A percentile compares a stretch with the other conserved stretches of the same genome.
Conservation (phyloP, 2,329 filamentous ascomycete species). For the Trichoderma koningii region DNA sequence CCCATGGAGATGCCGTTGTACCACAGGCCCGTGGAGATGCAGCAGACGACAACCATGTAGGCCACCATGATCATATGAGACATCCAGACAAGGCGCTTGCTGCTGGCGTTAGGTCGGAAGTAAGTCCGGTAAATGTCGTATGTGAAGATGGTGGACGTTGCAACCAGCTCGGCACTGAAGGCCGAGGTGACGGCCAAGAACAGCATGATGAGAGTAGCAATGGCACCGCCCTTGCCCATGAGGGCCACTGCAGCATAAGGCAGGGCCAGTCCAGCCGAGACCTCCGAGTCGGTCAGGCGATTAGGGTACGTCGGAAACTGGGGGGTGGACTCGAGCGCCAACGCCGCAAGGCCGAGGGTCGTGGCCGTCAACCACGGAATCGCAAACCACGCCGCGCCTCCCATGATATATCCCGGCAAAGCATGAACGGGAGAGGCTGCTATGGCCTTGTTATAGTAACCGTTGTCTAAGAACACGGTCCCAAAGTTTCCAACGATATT, state of each 20-base stretch:
- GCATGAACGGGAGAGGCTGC: conserved; percentile 83
- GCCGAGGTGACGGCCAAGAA: conserved; percentile 91
- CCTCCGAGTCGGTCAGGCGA: conserved; percentile 71
- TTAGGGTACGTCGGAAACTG: conserved; percentile 72
- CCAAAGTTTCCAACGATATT: conserved; percentile 82
- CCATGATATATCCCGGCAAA: conserved; percentile 84
- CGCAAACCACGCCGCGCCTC: conserved; percentile 86
- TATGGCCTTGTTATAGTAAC: conserved; percentile 93
- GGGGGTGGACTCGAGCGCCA: conserved; percentile 75
- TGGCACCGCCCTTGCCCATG: conserved; percentile 78
- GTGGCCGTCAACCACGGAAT: conserved; percentile 90
- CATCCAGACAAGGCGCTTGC: conserved; percentile 76
- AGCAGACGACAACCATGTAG: conserved; percentile 77
- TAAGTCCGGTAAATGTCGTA: conserved; percentile 90
- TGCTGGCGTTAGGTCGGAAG: conserved; percentile 74
- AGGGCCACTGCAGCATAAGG: conserved; percentile 84
- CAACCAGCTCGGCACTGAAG: conserved; percentile 80
- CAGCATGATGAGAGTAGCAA: conserved; percentile 75
- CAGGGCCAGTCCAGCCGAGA: conserved; percentile 79
- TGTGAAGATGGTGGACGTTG: conserved; percentile 82
- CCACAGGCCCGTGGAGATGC: conserved; percentile 73
- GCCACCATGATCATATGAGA: conserved; percentile 69
- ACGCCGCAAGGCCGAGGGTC: conserved; percentile 80
- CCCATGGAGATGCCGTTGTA: conserved; percentile 82
- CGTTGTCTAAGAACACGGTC: conserved; percentile 83